Conservation (phyloP, 2,329 filamentous ascomycete species). For the Stagonosporopsis rhizophila region DNA sequence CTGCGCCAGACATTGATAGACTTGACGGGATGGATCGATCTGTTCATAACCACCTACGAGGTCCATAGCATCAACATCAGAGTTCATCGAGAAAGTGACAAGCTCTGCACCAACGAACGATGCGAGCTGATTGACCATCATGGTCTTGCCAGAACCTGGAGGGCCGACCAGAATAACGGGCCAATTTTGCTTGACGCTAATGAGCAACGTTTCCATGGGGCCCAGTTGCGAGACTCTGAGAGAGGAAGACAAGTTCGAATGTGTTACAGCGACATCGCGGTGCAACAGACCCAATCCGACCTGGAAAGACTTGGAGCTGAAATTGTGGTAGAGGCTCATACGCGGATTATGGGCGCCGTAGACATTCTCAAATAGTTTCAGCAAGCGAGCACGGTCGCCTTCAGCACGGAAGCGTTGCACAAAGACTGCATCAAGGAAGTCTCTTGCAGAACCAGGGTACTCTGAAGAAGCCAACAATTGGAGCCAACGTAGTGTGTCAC, state of each 20-base stretch:
- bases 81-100: conserved; percentile 86
- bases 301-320: conserved; percentile 72
- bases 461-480: conserved; percentile 70
- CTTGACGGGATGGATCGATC: conserved; percentile 78
- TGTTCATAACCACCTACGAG: conserved; percentile 97
- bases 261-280: conserved; percentile 59
- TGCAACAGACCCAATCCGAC: conserved; percentile 77
- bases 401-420: conserved; percentile 83
- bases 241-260: conserved; percentile 30
- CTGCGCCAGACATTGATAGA: conserved; percentile 66
- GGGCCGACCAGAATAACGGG: conserved; percentile 88
- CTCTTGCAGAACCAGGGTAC: conserved; percentile 65
- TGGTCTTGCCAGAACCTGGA: conserved; percentile 86
- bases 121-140: conserved; percentile 80
- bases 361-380: conserved; percentile 69
- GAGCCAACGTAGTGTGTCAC: conserved; percentile 89
- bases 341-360: conserved; percentile 60
- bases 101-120: conserved; percentile 76
- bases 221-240: conserved; percentile 63
- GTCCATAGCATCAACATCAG: conserved; percentile 96
- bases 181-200: conserved; percentile 85
- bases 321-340: conserved; percentile 69
- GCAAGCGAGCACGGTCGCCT: conserved; percentile 71
- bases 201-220: conserved; percentile 83
- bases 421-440: conserved; percentile 84